phyloP scores from a whole-genome alignment of 768 basidiomycete species.

The Hirschioporus abietinus region DNA sequence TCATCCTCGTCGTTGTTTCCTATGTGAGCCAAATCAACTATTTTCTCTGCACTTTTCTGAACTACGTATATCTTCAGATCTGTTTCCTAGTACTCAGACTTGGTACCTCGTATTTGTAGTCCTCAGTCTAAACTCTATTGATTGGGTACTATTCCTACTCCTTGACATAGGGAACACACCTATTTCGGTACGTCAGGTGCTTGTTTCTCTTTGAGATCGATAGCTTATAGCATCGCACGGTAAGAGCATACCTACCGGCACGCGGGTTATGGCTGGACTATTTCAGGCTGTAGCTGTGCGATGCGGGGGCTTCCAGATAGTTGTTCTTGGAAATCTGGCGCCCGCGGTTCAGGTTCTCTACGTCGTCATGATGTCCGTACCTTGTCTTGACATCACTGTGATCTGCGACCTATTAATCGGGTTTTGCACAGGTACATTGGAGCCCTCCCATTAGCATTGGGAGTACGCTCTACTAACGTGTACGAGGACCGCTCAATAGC shows the following conservation, averaged over 20 bases:
- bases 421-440: constrained; percentile 7
- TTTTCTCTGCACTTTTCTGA: background rate
- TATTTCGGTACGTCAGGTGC: constrained; percentile 29
- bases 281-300: constrained; percentile 34
- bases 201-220: background rate
- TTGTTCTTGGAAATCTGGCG: constrained; percentile 28
- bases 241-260: constrained; percentile 14
- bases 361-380: constrained; percentile 10
- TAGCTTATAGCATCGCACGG: background rate
- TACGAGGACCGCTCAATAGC: constrained; percentile 9
- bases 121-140: constrained; percentile 59
- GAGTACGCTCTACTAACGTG: constrained; percentile 6
- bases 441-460: constrained; percentile 6
- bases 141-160: constrained; percentile 43
- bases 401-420: background rate
- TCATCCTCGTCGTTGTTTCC: constrained; percentile 31
- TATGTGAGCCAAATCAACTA: constrained; percentile 10
- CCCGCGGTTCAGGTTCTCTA: constrained; percentile 31
- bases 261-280: constrained; percentile 31
- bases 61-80: constrained; percentile 10
- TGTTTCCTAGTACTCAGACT: constrained; percentile 32
- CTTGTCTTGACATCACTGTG: background rate
- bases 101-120: constrained; percentile 28
- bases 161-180: constrained; percentile 37
- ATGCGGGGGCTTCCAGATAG: constrained; percentile 36